phyloP scores from a whole-genome alignment of 2,329 filamentous ascomycete genomes.

The Pseudocercospora eumusae region DNA sequence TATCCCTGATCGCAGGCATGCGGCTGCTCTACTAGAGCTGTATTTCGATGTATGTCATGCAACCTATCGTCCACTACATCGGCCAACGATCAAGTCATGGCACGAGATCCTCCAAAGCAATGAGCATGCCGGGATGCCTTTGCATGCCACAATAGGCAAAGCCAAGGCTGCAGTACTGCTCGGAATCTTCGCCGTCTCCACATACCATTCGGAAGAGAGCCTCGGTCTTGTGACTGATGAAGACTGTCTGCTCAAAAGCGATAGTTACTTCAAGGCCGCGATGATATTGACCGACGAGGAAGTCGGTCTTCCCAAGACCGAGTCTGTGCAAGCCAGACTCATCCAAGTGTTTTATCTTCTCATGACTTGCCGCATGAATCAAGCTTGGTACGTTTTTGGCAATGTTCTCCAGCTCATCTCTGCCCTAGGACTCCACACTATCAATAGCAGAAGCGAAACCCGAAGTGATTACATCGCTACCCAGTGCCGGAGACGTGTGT shows the following conservation, averaged over 20 bases:
- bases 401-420: slow-evolving; percentile 31
- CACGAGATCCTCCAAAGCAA: not conserved
- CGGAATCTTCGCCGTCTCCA: slow-evolving; percentile 16
- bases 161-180: slow-evolving; percentile 42
- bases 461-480: slow-evolving; percentile 46
- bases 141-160: slow-evolving; percentile 46
- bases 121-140: not conserved
- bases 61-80: slow-evolving; percentile 61
- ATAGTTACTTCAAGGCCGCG: slow-evolving; percentile 7
- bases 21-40: slow-evolving; percentile 51
- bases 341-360: slow-evolving; percentile 26
- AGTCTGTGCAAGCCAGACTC: slow-evolving; percentile 26
- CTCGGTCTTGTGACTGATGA: slow-evolving; percentile 46
- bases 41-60: slow-evolving; percentile 64
- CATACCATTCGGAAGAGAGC: slow-evolving; percentile 34
- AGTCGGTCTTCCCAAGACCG: slow-evolving; percentile 17
- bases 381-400: slow-evolving; percentile 39
- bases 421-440: slow-evolving; percentile 24
- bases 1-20: slow-evolving; percentile 42
- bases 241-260: not conserved
- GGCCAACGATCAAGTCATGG: slow-evolving; percentile 51
- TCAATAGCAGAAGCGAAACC: slow-evolving; percentile 5
- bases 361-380: slow-evolving; percentile 32
- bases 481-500: slow-evolving; percentile 59
- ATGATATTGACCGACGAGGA: slow-evolving; percentile 18